A percentile compares a stretch with the other conserved stretches of the same genome.
Conservation (phyloP, 2,329 filamentous ascomycete species). For the Periglandula ipomoeae region DNA sequence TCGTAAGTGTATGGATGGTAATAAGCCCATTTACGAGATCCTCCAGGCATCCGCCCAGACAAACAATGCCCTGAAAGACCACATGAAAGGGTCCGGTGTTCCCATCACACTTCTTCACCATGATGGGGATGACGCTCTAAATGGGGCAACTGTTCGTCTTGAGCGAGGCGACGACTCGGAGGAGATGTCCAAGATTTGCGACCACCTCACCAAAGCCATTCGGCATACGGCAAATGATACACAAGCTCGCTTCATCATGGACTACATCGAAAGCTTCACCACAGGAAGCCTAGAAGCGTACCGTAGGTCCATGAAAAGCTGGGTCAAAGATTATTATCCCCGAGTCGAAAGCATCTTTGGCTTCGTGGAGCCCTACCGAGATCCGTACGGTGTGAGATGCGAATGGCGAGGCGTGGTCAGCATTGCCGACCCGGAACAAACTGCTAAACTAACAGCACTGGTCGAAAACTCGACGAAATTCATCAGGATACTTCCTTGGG, state of each 20-base stretch:
- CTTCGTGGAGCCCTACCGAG: constrained; percentile 55
- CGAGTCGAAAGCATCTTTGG: constrained; percentile 50
- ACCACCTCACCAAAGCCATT: constrained; percentile 36
- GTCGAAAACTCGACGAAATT: constrained; percentile 55
- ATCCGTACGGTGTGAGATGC: constrained; percentile 47
- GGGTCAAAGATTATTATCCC: constrained; percentile 50
- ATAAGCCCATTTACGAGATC: constrained; percentile 32
- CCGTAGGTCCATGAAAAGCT: constrained; percentile 44
- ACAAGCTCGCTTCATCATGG: constrained; percentile 40
- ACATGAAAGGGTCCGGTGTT: no score
- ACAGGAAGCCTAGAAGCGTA: constrained; percentile 46
- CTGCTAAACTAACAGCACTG: constrained; percentile 46
- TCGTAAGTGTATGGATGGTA: constrained; percentile 16
- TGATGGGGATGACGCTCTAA: no score
- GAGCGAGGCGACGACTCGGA: constrained; percentile 43
- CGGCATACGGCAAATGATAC: constrained; percentile 41
- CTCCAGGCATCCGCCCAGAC: constrained; percentile 26
- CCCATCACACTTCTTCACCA: no score
- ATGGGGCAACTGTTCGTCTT: constrained; percentile 17
- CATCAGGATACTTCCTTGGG: constrained; percentile 62
- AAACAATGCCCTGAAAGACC: not conserved
- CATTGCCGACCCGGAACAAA: constrained; percentile 58
- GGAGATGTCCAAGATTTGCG: constrained; percentile 39
- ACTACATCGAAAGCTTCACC: constrained; percentile 46
- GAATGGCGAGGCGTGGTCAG: constrained; percentile 53